Percentiles rank a stretch among this genome's conserved stretches.
Conservation (phyloP, 371 early-diverging fungal genomes). For the Batrachochytrium dendrobatidis region DNA sequence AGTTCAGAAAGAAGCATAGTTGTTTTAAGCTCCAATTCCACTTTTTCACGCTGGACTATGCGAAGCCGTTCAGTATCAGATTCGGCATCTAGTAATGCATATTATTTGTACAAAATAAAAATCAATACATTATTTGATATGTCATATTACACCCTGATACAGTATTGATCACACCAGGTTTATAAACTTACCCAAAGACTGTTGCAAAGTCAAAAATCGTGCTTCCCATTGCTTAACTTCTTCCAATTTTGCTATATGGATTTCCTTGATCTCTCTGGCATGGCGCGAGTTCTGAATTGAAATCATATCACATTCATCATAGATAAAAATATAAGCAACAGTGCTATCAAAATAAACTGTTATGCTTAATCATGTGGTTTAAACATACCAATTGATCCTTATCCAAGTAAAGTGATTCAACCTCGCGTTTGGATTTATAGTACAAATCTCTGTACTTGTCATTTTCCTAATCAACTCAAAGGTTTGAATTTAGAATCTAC, state of each 20-base stretch:
- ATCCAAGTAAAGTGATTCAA: conserved; percentile 23
- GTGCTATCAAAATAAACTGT: conserved; percentile 17
- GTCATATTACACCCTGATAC: too few relatives aligned
- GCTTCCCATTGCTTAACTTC: not conserved
- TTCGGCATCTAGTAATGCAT: conserved; percentile 4
- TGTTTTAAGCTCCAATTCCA: not conserved
- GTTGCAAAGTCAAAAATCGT: not conserved
- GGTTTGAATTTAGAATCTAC: conserved; percentile 1
- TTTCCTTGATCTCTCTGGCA: not conserved
- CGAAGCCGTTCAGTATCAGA: conserved; percentile 6
- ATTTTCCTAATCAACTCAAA: conserved; percentile 9
- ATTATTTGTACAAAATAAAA: not conserved
- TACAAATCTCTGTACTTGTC: conserved; percentile 26
- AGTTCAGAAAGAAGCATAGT: conserved; percentile 2
- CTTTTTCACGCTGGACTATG: conserved; percentile 2
- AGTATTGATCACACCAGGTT: not conserved
- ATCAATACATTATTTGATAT: not conserved
- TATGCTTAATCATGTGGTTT: not conserved
- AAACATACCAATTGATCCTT: conserved; percentile 15
- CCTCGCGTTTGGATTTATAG: conserved; percentile 22
- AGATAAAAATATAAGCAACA: conserved; percentile 10
- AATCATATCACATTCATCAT: not conserved
- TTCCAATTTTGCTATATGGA: not conserved
- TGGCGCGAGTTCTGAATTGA: not conserved
- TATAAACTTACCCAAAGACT: not conserved